Evolutionary conservation across 768 basidiomycete species (phyloP), one percentile per base, ranked within the genome.

Genomic region (Saitozyma podzolica): DNA sequence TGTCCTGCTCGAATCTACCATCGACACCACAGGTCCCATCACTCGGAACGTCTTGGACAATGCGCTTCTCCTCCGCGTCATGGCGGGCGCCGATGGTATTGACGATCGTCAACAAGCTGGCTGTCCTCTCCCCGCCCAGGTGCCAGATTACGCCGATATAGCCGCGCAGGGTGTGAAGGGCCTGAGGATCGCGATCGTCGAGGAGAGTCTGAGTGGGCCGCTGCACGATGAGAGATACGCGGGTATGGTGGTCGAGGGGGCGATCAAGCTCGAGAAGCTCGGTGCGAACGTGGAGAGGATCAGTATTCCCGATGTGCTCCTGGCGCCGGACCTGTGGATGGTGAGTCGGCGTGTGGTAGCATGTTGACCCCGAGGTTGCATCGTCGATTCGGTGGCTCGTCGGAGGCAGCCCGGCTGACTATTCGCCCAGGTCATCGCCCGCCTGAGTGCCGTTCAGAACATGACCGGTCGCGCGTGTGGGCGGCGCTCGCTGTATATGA

Each of bases 281-380:
- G 94, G 94, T 8, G 94, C 93, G 0, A 82, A 86, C 14, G 89
- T 97, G 0, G 88, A 91, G 72, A 85, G 88, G 58, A 79, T 75
- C 8, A 81, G 80, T 19, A 72, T 82, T 8, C 82, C 83, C 0
- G 69, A 79, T 55, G 80, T 82, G 63, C 17, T 20, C 19, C 47
- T 58, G 11, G 57, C 43, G 4, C 48, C 48, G 3, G 57, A 58
- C 40, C 40, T 58, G 7, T 58, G 57, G 57, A 58, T 58, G 57
- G 57, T 58, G 48, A 37, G 43, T 56, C 13, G 16, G 29, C 43
- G 17, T 8, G 29, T 29, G 5, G 29, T 29, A 29, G 29, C 29
- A 29, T 29, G 29, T 29, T 29, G 29, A 29, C 29, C 29, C 29
- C 29, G 29, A 29, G 29, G 29, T 29, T 29, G 29, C 29, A 29